Conservation (phyloP, 495 filamentous ascomycete genomes). For the Neurospora sp. region DNA sequence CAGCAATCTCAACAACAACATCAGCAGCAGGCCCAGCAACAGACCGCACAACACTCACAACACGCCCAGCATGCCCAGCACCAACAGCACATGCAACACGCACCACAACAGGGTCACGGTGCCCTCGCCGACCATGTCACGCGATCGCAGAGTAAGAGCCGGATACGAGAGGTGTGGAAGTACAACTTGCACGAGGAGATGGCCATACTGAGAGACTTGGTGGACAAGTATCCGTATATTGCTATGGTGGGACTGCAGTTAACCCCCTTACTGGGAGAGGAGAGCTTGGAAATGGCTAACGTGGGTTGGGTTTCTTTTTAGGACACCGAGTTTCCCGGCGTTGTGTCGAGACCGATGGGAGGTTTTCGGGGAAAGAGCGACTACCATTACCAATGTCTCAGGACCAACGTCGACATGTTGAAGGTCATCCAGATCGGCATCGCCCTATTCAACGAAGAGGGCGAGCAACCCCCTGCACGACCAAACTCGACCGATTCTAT, state of each 20-base stretch:
- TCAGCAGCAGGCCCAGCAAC: conserved; percentile 38
- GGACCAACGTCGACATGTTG: conserved; percentile 92
- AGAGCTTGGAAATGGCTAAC: conserved; percentile 14
- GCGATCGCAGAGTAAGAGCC: conserved; percentile 44
- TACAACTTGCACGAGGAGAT: conserved; percentile 88
- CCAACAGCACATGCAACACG: conserved; percentile 26
- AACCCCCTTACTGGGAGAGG: not conserved
- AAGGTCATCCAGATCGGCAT: conserved; percentile 96
- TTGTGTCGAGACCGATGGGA: conserved; percentile 91
- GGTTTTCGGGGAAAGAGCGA: conserved; percentile 87
- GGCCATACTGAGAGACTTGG: conserved; percentile 61
- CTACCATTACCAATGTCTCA: conserved; percentile 96
- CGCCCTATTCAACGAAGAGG: conserved; percentile 79
- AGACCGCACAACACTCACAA: conserved; percentile 37
- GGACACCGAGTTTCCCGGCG: conserved; percentile 97
- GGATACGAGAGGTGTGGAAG: conserved; percentile 94
- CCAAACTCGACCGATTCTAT: conserved; percentile 44
- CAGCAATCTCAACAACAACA: conserved; percentile 24
- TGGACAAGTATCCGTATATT: conserved; percentile 87
- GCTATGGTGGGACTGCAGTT: conserved; percentile 63
- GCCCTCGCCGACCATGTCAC: conserved; percentile 32
- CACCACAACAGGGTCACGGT: conserved; percentile 44
- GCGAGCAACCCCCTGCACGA: conserved; percentile 67
- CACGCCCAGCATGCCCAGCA: conserved; percentile 18
- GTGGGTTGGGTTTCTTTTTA: conserved; percentile 22